These are phyloP conservation scores for Thymus quinquecostatus DNA, from an alignment of 257 asterid species.

Conservation along the genomic window DNA sequence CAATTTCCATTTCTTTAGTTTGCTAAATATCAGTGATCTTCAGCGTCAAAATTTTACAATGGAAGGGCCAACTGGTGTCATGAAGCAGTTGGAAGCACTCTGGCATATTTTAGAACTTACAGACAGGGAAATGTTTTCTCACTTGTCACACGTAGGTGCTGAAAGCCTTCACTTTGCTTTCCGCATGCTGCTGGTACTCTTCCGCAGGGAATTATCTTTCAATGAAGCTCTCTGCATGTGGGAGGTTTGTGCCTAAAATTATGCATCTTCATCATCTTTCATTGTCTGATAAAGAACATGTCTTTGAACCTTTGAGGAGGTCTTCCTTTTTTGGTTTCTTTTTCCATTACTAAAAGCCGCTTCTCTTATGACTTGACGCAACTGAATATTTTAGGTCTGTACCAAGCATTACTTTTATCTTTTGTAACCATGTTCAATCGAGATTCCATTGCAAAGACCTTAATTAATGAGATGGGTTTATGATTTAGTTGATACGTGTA, in stretches of 20 bases:
- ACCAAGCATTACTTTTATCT: conserved; percentile 1
- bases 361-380: conserved; percentile 20
- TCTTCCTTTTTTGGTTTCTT: background rate
- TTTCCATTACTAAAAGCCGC: conserved; percentile 12
- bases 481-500: conserved; percentile 2
- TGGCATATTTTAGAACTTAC: conserved; percentile 93
- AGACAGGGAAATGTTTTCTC: conserved; percentile 86
- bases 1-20: conserved; percentile 27
- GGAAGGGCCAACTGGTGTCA: conserved; percentile 98
- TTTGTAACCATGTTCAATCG: conserved; percentile 14
- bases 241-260: conserved; percentile 80
- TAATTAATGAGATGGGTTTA: conserved; percentile 4
- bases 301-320: background rate
- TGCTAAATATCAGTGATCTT: conserved; percentile 31
- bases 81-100: conserved; percentile 94
- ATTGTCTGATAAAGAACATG: conserved; percentile 17
- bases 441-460: conserved; percentile 9
- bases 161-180: conserved; percentile 99
- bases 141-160: conserved; percentile 85
- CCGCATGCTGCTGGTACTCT: conserved; percentile 97
- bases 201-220: conserved; percentile 95
- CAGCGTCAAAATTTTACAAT: conserved; percentile 95
- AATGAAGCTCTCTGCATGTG: conserved; percentile 93
- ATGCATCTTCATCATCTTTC: conserved; percentile 21
- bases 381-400: background rate